Evolutionary conservation across 805 yeast genomes (phyloP).

Genomic region (Ogataea ganodermae): DNA sequence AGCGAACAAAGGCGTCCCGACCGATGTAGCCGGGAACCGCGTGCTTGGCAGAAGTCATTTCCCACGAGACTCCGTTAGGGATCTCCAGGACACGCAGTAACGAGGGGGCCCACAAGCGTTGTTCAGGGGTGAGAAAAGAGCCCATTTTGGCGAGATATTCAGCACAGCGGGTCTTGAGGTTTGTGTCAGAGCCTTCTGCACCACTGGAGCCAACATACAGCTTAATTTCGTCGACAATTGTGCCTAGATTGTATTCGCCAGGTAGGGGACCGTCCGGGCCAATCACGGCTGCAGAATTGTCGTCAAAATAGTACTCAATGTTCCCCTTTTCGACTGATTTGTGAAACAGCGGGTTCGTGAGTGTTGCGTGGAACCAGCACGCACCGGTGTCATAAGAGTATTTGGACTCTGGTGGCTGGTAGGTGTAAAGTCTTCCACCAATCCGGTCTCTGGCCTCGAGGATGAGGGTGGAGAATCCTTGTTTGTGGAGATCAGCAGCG

Average conservation of each 20-base stretch:
- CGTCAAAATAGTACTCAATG: conserved; percentile 31
- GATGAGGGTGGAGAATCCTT: conserved; percentile 40
- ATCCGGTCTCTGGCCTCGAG: conserved; percentile 49
- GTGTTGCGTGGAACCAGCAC: conserved; percentile 55
- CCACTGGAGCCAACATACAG: conserved; percentile 30
- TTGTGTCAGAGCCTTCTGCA: conserved; percentile 20
- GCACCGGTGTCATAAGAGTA: conserved; percentile 51
- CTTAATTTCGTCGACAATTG: conserved; percentile 37
- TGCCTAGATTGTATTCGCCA: conserved; percentile 32
- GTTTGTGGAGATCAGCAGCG: conserved; percentile 39
- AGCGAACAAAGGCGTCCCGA: conserved; percentile 34
- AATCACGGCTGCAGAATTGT: conserved; percentile 36
- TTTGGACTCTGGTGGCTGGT: conserved; percentile 26
- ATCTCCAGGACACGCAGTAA: conserved; percentile 32
- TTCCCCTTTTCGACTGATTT: conserved; percentile 28
- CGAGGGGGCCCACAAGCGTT: conserved; percentile 32
- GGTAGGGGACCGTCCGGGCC: conserved; percentile 31
- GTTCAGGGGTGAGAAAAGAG: conserved; percentile 26
- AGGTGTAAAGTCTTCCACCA: conserved; percentile 46
- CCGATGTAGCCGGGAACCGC: conserved; percentile 31
- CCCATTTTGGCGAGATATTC: conserved; percentile 26
- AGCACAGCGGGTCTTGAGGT: conserved; percentile 29
- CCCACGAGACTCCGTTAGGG: conserved; percentile 34
- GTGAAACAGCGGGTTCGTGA: conserved; percentile 42
- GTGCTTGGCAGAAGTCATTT: conserved; percentile 30